Conservation (phyloP, 768 basidiomycete genomes). For the Rubroboletus satanas region DNA sequence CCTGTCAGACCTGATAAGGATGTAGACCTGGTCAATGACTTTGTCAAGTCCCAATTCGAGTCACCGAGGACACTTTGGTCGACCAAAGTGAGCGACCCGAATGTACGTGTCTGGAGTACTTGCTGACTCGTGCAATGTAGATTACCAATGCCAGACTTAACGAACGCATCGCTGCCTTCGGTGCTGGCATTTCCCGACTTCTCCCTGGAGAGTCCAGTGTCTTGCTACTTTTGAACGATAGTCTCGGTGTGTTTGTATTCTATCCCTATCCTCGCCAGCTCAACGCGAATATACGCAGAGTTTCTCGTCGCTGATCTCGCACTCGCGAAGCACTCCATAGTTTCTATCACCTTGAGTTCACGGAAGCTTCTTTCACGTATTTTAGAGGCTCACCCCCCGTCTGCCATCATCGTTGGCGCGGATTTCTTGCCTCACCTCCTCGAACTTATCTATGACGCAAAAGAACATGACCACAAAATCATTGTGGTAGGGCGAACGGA, state of each 20-base stretch:
- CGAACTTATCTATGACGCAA: constrained; percentile 64
- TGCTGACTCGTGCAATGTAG: constrained; percentile 35
- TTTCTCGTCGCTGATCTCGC: constrained; percentile 80
- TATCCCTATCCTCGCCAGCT: background rate
- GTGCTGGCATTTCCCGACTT: constrained; percentile 63
- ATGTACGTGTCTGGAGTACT: background rate
- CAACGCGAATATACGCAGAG: constrained; percentile 39
- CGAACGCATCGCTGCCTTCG: constrained; percentile 67
- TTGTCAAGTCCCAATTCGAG: constrained; percentile 64
- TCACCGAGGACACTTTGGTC: constrained; percentile 75
- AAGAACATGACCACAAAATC: constrained; percentile 52
- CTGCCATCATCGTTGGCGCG: constrained; percentile 71
- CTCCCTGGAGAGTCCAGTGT: constrained; percentile 61
- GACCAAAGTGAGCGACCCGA: constrained; percentile 49
- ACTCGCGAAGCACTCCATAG: constrained; percentile 63
- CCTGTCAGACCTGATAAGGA: constrained; percentile 71
- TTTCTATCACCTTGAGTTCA: constrained; percentile 62
- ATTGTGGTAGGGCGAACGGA: constrained; percentile 70
- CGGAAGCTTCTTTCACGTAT: constrained; percentile 59
- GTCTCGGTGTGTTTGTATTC: constrained; percentile 51
- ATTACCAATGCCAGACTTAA: constrained; percentile 71
- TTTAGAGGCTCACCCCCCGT: constrained; percentile 60
- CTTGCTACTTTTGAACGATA: constrained; percentile 73
- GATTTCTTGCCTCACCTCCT: constrained; percentile 64
- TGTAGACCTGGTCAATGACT: constrained; percentile 59